Conservation (phyloP, 768 basidiomycete species). For the Tulasnella sp. region DNA sequence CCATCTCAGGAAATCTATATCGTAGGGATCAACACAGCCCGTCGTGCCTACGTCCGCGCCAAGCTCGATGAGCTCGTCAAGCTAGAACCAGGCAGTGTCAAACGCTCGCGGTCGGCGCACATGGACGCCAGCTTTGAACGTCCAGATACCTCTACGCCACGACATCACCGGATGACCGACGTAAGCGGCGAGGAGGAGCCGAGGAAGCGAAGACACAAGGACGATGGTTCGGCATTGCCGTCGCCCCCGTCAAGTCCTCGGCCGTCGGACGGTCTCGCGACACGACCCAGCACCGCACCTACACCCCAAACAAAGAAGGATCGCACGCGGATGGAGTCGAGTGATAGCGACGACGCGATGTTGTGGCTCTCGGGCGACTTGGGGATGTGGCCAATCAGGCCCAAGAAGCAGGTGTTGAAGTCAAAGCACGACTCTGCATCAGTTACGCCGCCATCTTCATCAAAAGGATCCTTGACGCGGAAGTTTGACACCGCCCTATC, state of each 20-base stretch:
- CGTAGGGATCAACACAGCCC: background rate
- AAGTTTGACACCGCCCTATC: too few relatives aligned
- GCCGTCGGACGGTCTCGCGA: background rate
- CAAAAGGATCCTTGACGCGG: background rate
- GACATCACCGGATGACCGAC: background rate
- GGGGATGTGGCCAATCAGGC: background rate
- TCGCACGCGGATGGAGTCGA: background rate
- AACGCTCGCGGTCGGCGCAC: background rate
- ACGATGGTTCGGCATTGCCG: background rate
- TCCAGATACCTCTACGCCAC: background rate
- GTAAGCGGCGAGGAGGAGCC: background rate
- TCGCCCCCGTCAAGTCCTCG: constrained; percentile 13
- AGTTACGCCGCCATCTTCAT: background rate
- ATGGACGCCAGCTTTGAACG: background rate
- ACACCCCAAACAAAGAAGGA: background rate
- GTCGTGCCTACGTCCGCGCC: constrained; percentile 6
- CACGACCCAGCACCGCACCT: background rate
- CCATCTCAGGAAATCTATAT: constrained; percentile 7
- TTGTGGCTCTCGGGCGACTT: background rate
- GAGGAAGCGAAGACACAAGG: too few relatives aligned
- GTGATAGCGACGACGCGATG: background rate
- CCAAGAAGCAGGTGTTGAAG: background rate
- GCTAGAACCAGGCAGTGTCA: background rate
- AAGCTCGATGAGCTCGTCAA: constrained; percentile 4
- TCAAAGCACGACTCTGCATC: background rate